phyloP scores from a whole-genome alignment of 2,329 filamentous ascomycete genomes.

The Paramyrothecium sp. region DNA sequence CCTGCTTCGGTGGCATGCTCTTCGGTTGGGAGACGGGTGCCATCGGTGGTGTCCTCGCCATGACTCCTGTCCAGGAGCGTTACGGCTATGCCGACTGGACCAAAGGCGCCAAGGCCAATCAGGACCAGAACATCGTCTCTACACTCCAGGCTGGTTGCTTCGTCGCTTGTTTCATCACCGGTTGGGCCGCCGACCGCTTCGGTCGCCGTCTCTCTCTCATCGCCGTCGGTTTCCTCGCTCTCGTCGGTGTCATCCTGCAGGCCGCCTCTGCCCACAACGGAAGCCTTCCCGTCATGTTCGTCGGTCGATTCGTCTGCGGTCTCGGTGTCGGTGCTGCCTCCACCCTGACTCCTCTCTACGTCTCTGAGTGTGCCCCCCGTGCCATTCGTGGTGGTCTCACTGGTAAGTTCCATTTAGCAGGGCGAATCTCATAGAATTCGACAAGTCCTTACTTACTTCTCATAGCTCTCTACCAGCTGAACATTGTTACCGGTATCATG shows the following conservation, averaged over 20 bases:
- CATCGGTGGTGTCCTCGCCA: slow-evolving; percentile 64
- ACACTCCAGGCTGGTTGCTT: slow-evolving; percentile 70
- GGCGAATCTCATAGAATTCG: neutral
- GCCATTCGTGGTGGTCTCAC: slow-evolving; percentile 50
- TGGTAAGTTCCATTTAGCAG: slow-evolving; percentile 21
- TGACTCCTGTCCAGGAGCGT: slow-evolving; percentile 53
- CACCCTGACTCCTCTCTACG: slow-evolving; percentile 41
- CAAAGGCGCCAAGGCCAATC: slow-evolving; percentile 40
- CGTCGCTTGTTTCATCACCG: slow-evolving; percentile 57
- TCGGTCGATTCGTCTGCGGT: slow-evolving; percentile 56
- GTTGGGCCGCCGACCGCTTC: slow-evolving; percentile 51
- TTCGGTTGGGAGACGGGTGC: slow-evolving; percentile 59
- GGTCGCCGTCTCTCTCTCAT: slow-evolving; percentile 58
- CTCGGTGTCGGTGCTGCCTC: slow-evolving; percentile 50
- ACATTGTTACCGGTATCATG: slow-evolving; percentile 44
- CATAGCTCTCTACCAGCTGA: slow-evolving; percentile 47
- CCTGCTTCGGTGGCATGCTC: slow-evolving; percentile 65
- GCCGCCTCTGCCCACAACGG: slow-evolving; percentile 52
- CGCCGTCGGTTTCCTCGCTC: slow-evolving; percentile 53
- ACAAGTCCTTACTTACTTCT: neutral
- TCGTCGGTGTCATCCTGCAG: slow-evolving; percentile 64
- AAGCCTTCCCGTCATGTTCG: slow-evolving; percentile 60
- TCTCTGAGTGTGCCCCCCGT: slow-evolving; percentile 48
- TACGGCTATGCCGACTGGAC: slow-evolving; percentile 30
- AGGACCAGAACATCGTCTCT: slow-evolving; percentile 68